These are phyloP conservation scores for Takakia lepidozioides DNA, from an alignment of 225 moss, liverwort and hornwort genomes.

Conservation along the genomic window DNA sequence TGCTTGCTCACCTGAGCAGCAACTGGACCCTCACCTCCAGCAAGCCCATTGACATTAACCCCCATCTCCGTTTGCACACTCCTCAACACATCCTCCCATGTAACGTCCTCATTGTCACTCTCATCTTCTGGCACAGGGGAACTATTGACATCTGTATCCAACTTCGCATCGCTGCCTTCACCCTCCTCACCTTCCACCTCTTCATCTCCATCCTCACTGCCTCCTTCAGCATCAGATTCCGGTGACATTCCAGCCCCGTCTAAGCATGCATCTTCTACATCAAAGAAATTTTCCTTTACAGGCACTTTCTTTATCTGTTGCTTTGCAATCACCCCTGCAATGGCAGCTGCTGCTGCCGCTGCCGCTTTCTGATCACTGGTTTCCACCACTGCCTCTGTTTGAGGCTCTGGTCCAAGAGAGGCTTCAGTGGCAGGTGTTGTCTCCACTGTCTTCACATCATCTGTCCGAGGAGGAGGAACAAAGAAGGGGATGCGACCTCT, in stretches of 20 bases:
- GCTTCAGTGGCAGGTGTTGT: constrained; percentile 16
- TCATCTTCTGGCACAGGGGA: constrained; percentile 8
- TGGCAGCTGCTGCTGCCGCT: constrained; percentile 54
- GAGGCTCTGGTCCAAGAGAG: constrained; percentile 11
- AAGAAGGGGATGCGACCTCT: constrained; percentile 96
- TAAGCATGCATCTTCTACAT: constrained; percentile 65
- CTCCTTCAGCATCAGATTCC: constrained; percentile 14
- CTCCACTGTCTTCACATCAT: constrained; percentile 22
- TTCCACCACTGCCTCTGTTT: constrained; percentile 21
- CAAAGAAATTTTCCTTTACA: constrained; percentile 89
- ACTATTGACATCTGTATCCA: constrained; percentile 1
- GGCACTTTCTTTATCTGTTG: constrained; percentile 74
- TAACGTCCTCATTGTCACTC: constrained; percentile 54
- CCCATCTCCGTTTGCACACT: constrained; percentile 82
- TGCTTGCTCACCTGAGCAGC: constrained; percentile 8
- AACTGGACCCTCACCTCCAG: constrained; percentile 6
- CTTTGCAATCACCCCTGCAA: constrained; percentile 65
- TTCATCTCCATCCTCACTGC: constrained; percentile 26
- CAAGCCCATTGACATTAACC: constrained; percentile 20
- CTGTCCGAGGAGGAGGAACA: constrained; percentile 75
- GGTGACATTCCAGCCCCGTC: constrained; percentile 31
- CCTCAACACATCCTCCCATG: constrained; percentile 86
- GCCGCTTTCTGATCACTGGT: constrained; percentile 37
- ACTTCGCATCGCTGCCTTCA: constrained; percentile 40
- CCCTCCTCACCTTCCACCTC: constrained; percentile 20